A percentile compares a stretch with the other conserved stretches of the same genome.
Evolutionary conservation across 495 filamentous ascomycete genomes (phyloP).

Genomic region (Hyaloscypha bicolor): DNA sequence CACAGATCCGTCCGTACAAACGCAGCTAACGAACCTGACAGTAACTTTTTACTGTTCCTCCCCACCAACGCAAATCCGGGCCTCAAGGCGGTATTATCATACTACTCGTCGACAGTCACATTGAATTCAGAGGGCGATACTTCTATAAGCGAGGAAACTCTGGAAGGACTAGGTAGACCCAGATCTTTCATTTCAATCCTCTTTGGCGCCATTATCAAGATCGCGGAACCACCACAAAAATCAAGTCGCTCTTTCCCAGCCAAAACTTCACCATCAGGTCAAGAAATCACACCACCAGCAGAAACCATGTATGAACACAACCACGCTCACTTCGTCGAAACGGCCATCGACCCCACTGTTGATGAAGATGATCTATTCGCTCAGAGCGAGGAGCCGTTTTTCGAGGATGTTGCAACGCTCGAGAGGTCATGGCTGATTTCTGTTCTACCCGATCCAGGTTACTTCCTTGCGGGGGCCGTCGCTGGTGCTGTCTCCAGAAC

Average conservation of each 20-base stretch:
- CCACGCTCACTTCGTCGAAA: constrained; percentile 19
- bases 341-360: background rate
- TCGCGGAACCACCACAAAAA: constrained; percentile 44
- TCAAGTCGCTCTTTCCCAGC: constrained; percentile 1
- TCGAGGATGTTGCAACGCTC: constrained; percentile 4
- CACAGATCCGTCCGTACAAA: background rate
- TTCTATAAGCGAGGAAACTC: constrained; percentile 80
- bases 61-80: constrained; percentile 64
- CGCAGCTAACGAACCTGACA: constrained; percentile 37
- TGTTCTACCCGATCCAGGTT: constrained; percentile 61
- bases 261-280: constrained; percentile 1
- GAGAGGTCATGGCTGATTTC: constrained; percentile 45
- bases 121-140: constrained; percentile 95
- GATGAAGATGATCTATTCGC: background rate
- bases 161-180: constrained; percentile 93
- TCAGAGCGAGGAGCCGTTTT: constrained; percentile 1
- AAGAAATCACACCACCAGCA: background rate
- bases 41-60: constrained; percentile 94
- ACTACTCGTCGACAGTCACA: constrained; percentile 88
- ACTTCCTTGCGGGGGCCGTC: constrained; percentile 92
- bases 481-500: constrained; percentile 92
- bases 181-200: constrained; percentile 77
- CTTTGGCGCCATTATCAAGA: constrained; percentile 66
- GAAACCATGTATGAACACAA: constrained; percentile 16
- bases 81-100: constrained; percentile 84